Base-by-base conservation (phyloP, 768 basidiomycete species). In the Hygrocybe coccinea region DNA sequence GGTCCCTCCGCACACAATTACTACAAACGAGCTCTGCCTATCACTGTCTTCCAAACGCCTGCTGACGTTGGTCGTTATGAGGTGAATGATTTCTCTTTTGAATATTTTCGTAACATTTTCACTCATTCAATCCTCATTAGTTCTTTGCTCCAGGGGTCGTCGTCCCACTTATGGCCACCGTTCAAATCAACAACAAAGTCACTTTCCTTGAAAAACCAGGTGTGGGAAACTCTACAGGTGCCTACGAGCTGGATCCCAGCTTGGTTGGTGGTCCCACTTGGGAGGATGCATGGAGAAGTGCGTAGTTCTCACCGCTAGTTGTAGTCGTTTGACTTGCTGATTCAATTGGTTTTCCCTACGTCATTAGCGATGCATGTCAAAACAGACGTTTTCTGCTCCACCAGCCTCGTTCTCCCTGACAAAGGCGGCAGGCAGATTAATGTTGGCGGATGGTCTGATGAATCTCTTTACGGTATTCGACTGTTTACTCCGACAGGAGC, bases 101-200 rank as follows among this genome's bases (percentile, higher is more conserved):
- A 19, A 5, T 11, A 15, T 22, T 41, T 22, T 22, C n/a, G 17
- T 12, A 5, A 2, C 22, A 17, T 46, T 22, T 19, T 19, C 43
- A n/a, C 22, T 46, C 22, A n/a, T 22, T 29, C 29, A 19, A 19
- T 44, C 24, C 48, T 44, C 50, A n/a, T 19, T 29, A 46, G 25
- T 33, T 47, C 52, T 45, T 55, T 50, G 17, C 29, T 35, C 87
- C 86, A 34, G 88, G 88, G 2, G 75, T 89, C 34, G 76, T 88
- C 50, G 82, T 89, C 11, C 87, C 88, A 2, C 72, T 90, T 55
- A 80, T 89, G 34, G 82, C 86, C 2, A 90, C 89, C 0, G 72
- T 91, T 25, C 87, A 88, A 1, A 76, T 87, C 68, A 91, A 91
- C 73, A 83, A 86, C 74, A 91, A 91, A 64, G 84, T 91, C 47